Base-by-base conservation (phyloP, 2,329 filamentous ascomycete genomes). In the Allantophomopsis lycopodina region DNA sequence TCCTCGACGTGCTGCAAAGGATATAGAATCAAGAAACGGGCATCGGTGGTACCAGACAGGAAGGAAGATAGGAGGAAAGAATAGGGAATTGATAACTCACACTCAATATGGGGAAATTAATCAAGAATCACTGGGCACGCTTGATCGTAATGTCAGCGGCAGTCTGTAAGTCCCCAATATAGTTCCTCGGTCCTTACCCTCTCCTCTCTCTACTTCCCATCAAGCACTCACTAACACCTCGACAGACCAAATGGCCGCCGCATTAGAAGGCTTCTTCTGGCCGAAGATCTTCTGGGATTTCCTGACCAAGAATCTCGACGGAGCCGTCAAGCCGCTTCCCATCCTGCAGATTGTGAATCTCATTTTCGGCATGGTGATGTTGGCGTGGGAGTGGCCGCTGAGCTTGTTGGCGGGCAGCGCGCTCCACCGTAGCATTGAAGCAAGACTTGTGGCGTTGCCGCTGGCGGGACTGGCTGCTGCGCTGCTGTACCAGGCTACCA, bases 241-340 rank as follows among this genome's bases (percentile, higher is more conserved):
- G 35, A 32, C 54, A 94, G 87, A 94, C 60, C 91, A 98, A 73
- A 62, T 95, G 46, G 77, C 69, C 44, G 87, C 87, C 44, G 79
- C 82, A 13, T 64, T 98, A 41, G 76, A 93, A 64, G 79, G 76
- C 55, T 94, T 91, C 71, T 89, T 98, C 73, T 98, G 88, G 87
- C 91, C 91, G 49, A 98, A 98, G 61, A 81, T 98, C 56, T 94
- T 98, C 65, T 98, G 84, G 82, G 91, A 98, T 62, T 94, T 94
- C 60, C 64, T 91, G 48, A 95, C 89, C 44, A 87, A 85, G 55
- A 87, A 85, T 52, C 77, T 98, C 51, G 85, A 98, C 56, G 71
- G 67, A 40, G 83, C 82, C 37, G 85, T 96, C 45, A 87, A 83
- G 54, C 89, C 89, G 1, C 60, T 91, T n/a, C 91, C 91, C 1